Evolutionary conservation across 441 rosid genomes (phyloP), one percentile per base, ranked within the genome.

Genomic region (Aquilaria agallochum): DNA sequence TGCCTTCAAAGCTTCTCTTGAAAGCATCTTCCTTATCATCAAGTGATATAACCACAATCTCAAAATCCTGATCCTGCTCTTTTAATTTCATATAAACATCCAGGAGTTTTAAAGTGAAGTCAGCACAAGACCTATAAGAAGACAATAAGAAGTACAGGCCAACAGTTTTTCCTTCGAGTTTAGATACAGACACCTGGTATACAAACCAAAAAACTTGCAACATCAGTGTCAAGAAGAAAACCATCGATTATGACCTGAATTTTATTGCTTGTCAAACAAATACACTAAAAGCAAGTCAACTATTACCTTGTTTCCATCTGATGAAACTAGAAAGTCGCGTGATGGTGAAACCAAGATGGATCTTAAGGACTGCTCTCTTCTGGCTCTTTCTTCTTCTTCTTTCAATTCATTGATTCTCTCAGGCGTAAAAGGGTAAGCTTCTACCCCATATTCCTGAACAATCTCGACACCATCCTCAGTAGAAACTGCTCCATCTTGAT

Each of bases 141-240:
- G 68, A 71, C 10, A 63, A 48, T 0, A 79, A 74, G 67, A 90
- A 87, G 65, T 75, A 87, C 27, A 90, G 76, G 7, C 89, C 89
- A 2, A 90, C 71, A 6, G 76, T 81, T 76, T 80, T 87, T 59
- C 89, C 92, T 76, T 82, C 89, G 36, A 87, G 89, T 31, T 80
- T 86, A 2, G 86, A 74, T 33, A 87, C 74, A 1, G 78, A 85
- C 40, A 87, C 77, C 94, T 90, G 48, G 33, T 12, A 55, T 20
- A 76, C 55, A 64, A n/a, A 64, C 42, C 14, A 30, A 48, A n/a
- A 63, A 8, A 36, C 42, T 4, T 36, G 46, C 40, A 5, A 36
- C 42, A 36, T 36, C 2, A 36, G 7, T 36, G 5, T 36, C 42
- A 36, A 36, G 42, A 36, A 36, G 53, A 47, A 36, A 58, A 51